Evolutionary conservation across 2,329 filamentous ascomycete genomes (phyloP).

Genomic region (Phialocephala subalpina): DNA sequence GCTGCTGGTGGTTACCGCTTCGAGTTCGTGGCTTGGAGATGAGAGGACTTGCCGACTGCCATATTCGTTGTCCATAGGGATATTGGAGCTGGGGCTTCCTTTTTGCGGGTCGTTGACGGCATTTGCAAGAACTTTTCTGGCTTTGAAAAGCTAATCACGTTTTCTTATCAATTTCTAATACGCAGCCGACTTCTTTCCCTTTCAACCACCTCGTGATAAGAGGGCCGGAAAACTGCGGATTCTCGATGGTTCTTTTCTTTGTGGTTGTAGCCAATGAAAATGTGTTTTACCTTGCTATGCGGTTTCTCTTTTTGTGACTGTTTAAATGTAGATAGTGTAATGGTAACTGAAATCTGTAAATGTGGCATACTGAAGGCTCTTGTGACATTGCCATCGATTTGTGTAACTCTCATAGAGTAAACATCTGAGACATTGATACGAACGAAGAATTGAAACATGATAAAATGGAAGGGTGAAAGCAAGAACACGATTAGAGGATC

Average conservation of each 20-base stretch:
- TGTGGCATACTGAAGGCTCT: not conserved
- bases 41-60: conserved; percentile 30
- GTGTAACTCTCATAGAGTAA: not conserved
- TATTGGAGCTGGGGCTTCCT: conserved; percentile 39
- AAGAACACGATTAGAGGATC: not conserved
- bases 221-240: conserved; percentile 31
- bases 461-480: not conserved
- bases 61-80: conserved; percentile 33
- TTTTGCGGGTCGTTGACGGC: conserved; percentile 45
- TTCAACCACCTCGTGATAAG: conserved; percentile 36
- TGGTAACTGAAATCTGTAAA: not conserved
- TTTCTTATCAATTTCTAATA: conserved; percentile 47
- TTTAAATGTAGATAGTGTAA: not conserved
- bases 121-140: conserved; percentile 44
- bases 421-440: not conserved
- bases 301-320: not conserved
- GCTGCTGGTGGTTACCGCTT: conserved; percentile 21
- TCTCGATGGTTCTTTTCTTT: conserved; percentile 32
- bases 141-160: conserved; percentile 44
- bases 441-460: not conserved
- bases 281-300: not conserved
- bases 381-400: not conserved
- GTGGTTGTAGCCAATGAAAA: conserved; percentile 29
- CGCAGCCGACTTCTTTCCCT: conserved; percentile 41
- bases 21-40: conserved; percentile 26